Base-by-base conservation (phyloP, 805 yeast species). In the Pichia nanzhaoensis region DNA sequence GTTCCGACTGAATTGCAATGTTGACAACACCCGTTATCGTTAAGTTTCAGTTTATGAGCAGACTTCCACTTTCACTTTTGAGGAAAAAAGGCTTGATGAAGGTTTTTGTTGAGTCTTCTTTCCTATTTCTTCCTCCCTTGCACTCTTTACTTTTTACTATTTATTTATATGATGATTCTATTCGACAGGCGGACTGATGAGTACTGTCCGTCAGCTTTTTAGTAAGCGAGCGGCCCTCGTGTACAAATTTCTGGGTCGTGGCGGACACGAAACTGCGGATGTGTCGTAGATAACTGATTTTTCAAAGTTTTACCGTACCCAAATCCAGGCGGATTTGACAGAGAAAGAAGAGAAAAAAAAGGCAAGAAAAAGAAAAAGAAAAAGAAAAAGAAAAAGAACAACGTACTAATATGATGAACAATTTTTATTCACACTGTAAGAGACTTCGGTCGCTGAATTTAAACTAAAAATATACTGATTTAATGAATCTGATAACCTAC, bases 21-120 rank as follows among this genome's bases (percentile, higher is more conserved):
- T 73, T 66, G 78, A 74, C 78, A 72, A 71, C 62, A 55, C 73
- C 65, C 47, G 58, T 49, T 64, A 56, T 73, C 76, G 77, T 73
- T 73, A 73, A 73, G 78, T 73, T 73, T 73, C 78, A 73, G 78
- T 73, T 78, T 73, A 73, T 73, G 78, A 73, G 77, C 62, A 24
- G 28, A 24, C 10, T 24, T 10, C 28, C 28, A 24, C 28, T 6
- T 24, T 24, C 9, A 24, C 28, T n/a, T n/a, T n/a, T n/a, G n/a
- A n/a, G n/a, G n/a, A n/a, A n/a, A n/a, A n/a, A 24, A 10, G 10
- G 28, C 10, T 24, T 10, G 10, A 24, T 24, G 28, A 24, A 24
- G 28, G 28, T 24, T 24, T 24, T 24, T 10, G 10, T 24, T 7
- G 28, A 24, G 10, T 10, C 32, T 42, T 31, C 18, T 24, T 30